Evolutionary conservation across 192 early-diverging fungal species (phyloP), one percentile per base, ranked within the genome.

Genomic region (Coemansia sp.): DNA sequence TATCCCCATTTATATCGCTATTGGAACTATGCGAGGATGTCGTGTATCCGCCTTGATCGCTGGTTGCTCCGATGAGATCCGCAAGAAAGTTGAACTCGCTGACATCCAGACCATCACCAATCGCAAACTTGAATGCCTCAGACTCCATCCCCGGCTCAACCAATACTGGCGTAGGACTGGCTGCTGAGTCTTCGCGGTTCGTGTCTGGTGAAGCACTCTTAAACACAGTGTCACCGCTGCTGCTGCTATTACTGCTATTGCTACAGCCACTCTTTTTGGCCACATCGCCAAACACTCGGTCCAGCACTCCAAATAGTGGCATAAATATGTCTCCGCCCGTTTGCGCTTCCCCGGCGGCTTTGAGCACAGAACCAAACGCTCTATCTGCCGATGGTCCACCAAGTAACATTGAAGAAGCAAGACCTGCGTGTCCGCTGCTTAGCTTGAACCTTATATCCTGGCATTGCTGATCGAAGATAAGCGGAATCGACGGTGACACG

Each of bases 401-500:
- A 47, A 20, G n/a, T n/a, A n/a, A n/a, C n/a, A n/a, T n/a, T n/a
- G n/a, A n/a, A n/a, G n/a, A n/a, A n/a, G n/a, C n/a, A n/a, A n/a
- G n/a, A n/a, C 29, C 19, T 29, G 26, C 20, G 58, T 46, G 24
- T 33, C 23, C 6, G 42, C 32, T 11, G n/a, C 20, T 9, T 26
- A 46, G 14, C 1, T 25, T 29, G 33, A 46, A 18, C 15, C 29
- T 46, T 9, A 30, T 30, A 19, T 34, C 17, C 14, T 34, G 44
- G 6, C 30, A 35, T 52, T 67, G 55, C 53, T 75, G 64, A 9
- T 62, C 49, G 15, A 58, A 34, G 20, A 59, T 53, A 13, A 67
- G 53, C 9, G 72, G 64, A 4, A 67, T 51, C 18, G 72, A 67
- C 15, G 64, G 72, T 6, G 72, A 67, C 2, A 43, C 37, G 19